phyloP scores from a whole-genome alignment of 148 eudicot species.

The Hydrangea macrophylla region DNA sequence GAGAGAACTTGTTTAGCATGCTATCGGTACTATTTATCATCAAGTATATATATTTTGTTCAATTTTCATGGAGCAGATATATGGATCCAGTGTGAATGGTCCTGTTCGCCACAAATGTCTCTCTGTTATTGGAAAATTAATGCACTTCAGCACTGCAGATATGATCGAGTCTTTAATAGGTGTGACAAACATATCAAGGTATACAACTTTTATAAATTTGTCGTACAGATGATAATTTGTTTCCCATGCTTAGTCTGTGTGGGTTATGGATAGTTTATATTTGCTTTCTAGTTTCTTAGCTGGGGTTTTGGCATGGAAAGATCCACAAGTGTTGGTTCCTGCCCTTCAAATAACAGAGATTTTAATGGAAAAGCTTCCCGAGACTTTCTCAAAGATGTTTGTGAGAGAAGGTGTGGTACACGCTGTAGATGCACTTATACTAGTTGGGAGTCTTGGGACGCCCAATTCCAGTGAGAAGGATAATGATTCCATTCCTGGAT shows the following conservation, averaged over 20 bases:
- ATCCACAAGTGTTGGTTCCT: constrained; percentile 93
- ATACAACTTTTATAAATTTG: not conserved
- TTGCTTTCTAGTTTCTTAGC: constrained; percentile 68
- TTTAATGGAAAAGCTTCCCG: constrained; percentile 94
- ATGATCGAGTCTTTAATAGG: constrained; percentile 72
- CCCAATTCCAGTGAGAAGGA: constrained; percentile 60
- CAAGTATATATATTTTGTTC: constrained; percentile 6
- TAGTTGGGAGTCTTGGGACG: constrained; percentile 36
- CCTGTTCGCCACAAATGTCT: constrained; percentile 98
- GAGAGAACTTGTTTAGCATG: not conserved
- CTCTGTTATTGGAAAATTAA: constrained; percentile 86
- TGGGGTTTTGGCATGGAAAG: constrained; percentile 98
- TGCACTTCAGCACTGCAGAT: constrained; percentile 90
- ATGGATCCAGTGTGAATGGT: constrained; percentile 97
- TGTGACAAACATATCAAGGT: constrained; percentile 87
- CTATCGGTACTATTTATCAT: not conserved
- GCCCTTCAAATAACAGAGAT: constrained; percentile 96
- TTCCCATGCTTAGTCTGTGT: not conserved
- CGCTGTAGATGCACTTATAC: constrained; percentile 79
- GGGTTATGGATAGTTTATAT: not conserved
- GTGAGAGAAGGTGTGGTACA: constrained; percentile 97
- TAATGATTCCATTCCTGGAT: constrained; percentile 58
- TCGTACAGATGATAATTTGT: too few species aligned
- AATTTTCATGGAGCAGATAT: constrained; percentile 48
- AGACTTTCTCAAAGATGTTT: constrained; percentile 84